Base-by-base conservation (phyloP, 192 early-diverging fungal species). In the Backusella morwellensis region DNA sequence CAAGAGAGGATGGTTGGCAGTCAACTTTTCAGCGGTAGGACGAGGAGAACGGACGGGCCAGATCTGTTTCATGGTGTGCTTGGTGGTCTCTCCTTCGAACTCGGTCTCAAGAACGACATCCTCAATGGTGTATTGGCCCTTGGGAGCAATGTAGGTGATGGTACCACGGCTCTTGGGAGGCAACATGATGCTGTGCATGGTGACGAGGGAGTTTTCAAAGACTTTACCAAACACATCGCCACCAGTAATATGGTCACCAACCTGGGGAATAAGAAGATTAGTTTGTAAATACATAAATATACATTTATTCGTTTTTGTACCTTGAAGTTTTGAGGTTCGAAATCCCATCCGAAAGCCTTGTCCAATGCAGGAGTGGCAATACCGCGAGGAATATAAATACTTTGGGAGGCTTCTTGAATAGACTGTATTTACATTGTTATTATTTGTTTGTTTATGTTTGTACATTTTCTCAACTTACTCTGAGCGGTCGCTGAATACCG, bases 371-470 rank as follows among this genome's bases (percentile, higher is more conserved):
- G 95, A n/a, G 98, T 99, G 71, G 94, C 92, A 77, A 99, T 97
- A 84, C 98, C 98, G 75, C 98, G 94, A 36, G 98, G 98, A 79
- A 99, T 98, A 79, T 99, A 99, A 83, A 99, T 99, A 85, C 95
- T 96, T 81, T 95, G 85, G 23, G 97, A 96, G 2, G 91, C 80
- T 75, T 98, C 94, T 80, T 96, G 96, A 83, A 99, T 98, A 29
- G 91, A 90, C 92, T 74, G 19, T 29, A 32, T 72, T 32, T 29
- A 26, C 21, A 23, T 72, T 32, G 32, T 32, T 19, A 75, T 21
- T 66, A 15, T 42, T 26, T 66, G 50, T 54, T 50, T 59, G 34
- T 66, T 23, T 66, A 29, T 15, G 11, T 66, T 40, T 66, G 11
- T 23, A 40, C 35, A 35, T 38, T n/a, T 68, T 35, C 23, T 9